phyloP scores from a whole-genome alignment of 2,329 filamentous ascomycete genomes.

The Aquanectria penicillioides region DNA sequence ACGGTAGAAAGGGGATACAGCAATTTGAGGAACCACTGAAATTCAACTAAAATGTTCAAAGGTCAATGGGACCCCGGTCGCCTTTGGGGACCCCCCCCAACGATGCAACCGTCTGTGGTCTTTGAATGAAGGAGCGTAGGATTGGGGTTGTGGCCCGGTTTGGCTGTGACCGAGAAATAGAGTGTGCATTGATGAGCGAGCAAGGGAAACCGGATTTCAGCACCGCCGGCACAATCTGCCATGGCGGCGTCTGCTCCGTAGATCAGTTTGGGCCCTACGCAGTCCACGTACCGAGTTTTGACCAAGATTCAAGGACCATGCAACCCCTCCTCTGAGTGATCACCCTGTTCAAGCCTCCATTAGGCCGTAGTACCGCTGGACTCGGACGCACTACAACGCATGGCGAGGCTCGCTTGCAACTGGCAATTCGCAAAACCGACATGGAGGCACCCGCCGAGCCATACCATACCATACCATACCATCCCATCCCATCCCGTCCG shows the following conservation, averaged over 20 bases:
- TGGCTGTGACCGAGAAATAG: neutral
- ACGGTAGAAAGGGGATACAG: conserved; percentile 4
- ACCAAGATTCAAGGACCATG: neutral
- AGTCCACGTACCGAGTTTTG: too few species aligned
- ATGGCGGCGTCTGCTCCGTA: too few species aligned
- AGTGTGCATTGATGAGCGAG: conserved; percentile 3
- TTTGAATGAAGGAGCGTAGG: conserved; percentile 12
- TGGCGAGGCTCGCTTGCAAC: neutral
- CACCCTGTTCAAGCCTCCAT: neutral
- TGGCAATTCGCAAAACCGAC: neutral
- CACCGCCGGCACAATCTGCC: neutral
- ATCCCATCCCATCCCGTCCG: conserved; percentile 12
- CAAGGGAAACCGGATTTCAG: neutral
- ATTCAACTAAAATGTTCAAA: conserved; percentile 1
- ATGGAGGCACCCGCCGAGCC: neutral
- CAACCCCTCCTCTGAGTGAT: neutral
- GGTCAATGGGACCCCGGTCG: neutral
- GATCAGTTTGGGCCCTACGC: neutral
- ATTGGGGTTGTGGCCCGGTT: neutral
- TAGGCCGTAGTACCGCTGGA: neutral
- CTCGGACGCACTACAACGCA: neutral
- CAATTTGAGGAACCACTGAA: conserved; percentile 2
- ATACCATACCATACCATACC: conserved; percentile 7
- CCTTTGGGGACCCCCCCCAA: neutral
- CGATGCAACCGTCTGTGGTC: conserved; percentile 9